Conservation (phyloP, 2,329 filamentous ascomycete genomes). For the Fusarium devonianum region DNA sequence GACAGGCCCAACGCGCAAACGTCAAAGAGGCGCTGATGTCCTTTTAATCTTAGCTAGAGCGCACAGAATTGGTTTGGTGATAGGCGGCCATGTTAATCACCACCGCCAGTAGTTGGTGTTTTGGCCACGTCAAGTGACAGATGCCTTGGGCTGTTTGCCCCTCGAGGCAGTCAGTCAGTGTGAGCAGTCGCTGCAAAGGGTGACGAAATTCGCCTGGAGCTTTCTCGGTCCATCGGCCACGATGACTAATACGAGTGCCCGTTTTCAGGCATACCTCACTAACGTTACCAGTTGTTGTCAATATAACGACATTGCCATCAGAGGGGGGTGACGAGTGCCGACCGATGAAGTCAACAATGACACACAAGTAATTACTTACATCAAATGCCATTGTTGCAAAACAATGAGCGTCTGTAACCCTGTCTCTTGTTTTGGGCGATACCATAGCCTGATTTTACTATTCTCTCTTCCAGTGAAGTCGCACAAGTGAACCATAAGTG, state of each 20-base stretch:
- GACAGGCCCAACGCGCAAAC: constrained; percentile 4
- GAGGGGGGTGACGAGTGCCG: no score
- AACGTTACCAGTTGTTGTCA: no score
- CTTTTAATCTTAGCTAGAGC: constrained; percentile 3
- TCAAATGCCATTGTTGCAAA: no score
- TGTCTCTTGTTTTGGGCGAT: no score
- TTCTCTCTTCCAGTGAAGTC: neutral
- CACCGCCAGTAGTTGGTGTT: constrained; percentile 2
- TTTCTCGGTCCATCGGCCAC: constrained; percentile 18
- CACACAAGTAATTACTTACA: no score
- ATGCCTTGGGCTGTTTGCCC: constrained; percentile 34
- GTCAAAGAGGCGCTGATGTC: constrained; percentile 8
- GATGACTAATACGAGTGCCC: constrained; percentile 35
- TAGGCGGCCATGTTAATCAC: no score
- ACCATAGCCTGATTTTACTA: no score
- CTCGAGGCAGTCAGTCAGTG: constrained; percentile 4
- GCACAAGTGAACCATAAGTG: neutral
- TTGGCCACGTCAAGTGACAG: constrained; percentile 36
- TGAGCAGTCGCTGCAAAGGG: constrained; percentile 2
- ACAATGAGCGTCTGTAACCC: no score
- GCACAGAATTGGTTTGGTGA: neutral
- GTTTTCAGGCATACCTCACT: no score
- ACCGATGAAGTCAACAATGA: no score
- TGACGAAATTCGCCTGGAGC: constrained; percentile 38
- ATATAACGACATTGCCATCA: no score